Percentiles rank a stretch among this genome's conserved stretches.
phyloP scores from a whole-genome alignment of 2,329 filamentous ascomycete genomes.

The Fonsecaea nubica region DNA sequence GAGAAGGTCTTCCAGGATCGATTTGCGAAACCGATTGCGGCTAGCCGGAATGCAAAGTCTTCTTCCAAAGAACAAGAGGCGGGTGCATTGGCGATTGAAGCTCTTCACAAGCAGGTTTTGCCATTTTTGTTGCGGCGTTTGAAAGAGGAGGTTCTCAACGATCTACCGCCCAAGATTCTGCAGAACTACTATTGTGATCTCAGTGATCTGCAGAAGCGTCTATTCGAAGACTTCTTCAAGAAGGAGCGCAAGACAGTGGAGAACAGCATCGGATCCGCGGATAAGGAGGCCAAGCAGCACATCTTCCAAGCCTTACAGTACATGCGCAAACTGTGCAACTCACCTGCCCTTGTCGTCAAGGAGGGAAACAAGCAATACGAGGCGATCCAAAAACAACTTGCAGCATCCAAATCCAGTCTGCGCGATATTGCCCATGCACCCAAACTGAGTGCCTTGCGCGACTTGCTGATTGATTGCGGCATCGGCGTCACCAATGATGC shows the following conservation, averaged over 20 bases:
- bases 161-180: slow-evolving; percentile 95
- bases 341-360: slow-evolving; percentile 93
- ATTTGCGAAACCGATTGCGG: slow-evolving; percentile 93
- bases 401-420: slow-evolving; percentile 78
- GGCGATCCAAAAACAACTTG: slow-evolving; percentile 80
- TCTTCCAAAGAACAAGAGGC: slow-evolving; percentile 98
- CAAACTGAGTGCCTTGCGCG: slow-evolving; percentile 86
- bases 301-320: slow-evolving; percentile 99
- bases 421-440: slow-evolving; percentile 88
- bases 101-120: slow-evolving; percentile 96
- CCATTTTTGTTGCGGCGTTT: slow-evolving; percentile 94
- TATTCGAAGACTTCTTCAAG: slow-evolving; percentile 96
- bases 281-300: slow-evolving; percentile 94
- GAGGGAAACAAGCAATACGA: slow-evolving; percentile 90
- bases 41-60: slow-evolving; percentile 93
- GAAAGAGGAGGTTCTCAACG: slow-evolving; percentile 96
- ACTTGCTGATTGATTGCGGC: slow-evolving; percentile 96
- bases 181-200: slow-evolving; percentile 99
- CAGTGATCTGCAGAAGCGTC: slow-evolving; percentile 88
- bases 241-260: slow-evolving; percentile 89
- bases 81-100: slow-evolving; percentile 93
- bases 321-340: slow-evolving; percentile 99
- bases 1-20: slow-evolving; percentile 97
- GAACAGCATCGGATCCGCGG: slow-evolving; percentile 79
- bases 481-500: slow-evolving; percentile 71